Evolutionary conservation across 2,329 filamentous ascomycete genomes (phyloP), one percentile per base, ranked within the genome.

Genomic region (Fusarium denticulatum): DNA sequence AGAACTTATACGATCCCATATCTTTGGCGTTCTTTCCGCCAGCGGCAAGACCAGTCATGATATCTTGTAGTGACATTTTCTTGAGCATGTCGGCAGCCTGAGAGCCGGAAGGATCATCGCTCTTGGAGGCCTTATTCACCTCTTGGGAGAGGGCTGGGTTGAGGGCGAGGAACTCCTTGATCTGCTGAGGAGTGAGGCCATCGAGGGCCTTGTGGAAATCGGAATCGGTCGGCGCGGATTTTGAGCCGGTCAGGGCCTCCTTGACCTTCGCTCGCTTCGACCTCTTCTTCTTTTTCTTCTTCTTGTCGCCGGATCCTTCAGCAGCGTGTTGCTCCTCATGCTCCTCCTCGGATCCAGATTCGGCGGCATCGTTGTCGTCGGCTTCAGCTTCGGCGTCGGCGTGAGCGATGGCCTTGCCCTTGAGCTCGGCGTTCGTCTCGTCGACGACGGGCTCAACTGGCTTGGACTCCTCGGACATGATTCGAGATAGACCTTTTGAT

Each of bases 1-100:
- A 99, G 86, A 99, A 99, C 84, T 97, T 98, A 88, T 98, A 98
- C 66, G 92, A 94, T 12, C 92, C 95, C 94, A 98, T 97, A 80
- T 98, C 95, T 86, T 97, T 98, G 77, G 91, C 92, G 79, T 97
- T 97, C 87, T 96, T 97, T 63, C 93, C 93, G 70, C 90, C 91
- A 13, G 94, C 87, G 22, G 95, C 92, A 78, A 94, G 83, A 0
- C 92, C 92, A 3, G 92, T 93, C 88, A 94, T 89, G 79, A 94
- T 89, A 72, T 94, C 91, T 79, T 91, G 88, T 62, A 94, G 84
- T 73, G 87, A 91, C 80, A 94, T 85, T 76, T 88, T 88, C 82
- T 89, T 89, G 71, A 92, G 85, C 53, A 86, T 83, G 37, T 88
- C 85, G 67, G 87, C 83, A 34, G 88, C 83, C 61, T 86, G 82